phyloP scores from a whole-genome alignment of 495 filamentous ascomycete species.

The Aspergillus panamensis region DNA sequence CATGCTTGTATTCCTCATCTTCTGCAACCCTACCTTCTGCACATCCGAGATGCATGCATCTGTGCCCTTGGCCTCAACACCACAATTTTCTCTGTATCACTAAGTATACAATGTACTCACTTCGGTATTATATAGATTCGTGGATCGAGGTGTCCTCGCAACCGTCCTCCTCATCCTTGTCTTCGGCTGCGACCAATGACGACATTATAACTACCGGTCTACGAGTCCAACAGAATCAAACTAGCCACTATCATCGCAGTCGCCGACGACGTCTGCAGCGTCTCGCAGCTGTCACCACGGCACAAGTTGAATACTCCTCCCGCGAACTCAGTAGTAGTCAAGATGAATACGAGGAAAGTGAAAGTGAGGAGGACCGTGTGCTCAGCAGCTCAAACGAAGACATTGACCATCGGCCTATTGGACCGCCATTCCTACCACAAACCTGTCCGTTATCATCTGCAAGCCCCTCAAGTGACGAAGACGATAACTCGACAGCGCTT shows the following conservation, averaged over 20 bases:
- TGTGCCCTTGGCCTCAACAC: neutral
- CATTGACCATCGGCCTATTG: slow-evolving; percentile 39
- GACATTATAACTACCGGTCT: slow-evolving; percentile 87
- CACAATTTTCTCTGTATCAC: slow-evolving; percentile 8
- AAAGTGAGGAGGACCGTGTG: slow-evolving; percentile 77
- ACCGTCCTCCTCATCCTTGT: slow-evolving; percentile 87
- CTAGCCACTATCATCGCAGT: slow-evolving; percentile 37
- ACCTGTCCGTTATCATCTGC: slow-evolving; percentile 33
- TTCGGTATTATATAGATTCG: slow-evolving; percentile 68
- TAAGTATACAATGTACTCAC: slow-evolving; percentile 51
- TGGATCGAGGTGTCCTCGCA: slow-evolving; percentile 96
- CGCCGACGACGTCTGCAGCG: slow-evolving; percentile 55
- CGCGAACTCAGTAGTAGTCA: slow-evolving; percentile 65
- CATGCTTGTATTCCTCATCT: slow-evolving; percentile 14
- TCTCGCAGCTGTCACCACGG: slow-evolving; percentile 41
- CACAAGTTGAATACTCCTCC: slow-evolving; percentile 49
- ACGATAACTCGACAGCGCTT: slow-evolving; percentile 78
- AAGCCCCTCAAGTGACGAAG: slow-evolving; percentile 57
- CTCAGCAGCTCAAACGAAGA: slow-evolving; percentile 85
- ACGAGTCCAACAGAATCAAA: slow-evolving; percentile 58
- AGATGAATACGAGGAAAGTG: slow-evolving; percentile 84
- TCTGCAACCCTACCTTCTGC: slow-evolving; percentile 5
- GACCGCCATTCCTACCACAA: slow-evolving; percentile 22
- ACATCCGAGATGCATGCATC: slow-evolving; percentile 23
- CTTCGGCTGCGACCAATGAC: slow-evolving; percentile 68